Evolutionary conservation across 106 monocot genomes (phyloP).

Genomic region (Dendrobium nobile): DNA sequence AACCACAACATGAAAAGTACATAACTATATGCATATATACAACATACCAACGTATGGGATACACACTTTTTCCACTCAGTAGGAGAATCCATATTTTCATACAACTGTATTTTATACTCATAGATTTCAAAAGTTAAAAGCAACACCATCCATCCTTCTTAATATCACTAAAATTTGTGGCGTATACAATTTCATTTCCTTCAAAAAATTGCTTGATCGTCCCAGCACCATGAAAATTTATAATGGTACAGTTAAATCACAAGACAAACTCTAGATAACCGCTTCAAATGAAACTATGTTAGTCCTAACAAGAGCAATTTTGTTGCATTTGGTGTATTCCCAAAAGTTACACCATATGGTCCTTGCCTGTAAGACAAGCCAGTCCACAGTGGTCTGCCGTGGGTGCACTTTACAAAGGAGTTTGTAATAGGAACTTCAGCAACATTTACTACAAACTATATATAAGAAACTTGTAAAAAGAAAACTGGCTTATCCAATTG

Average conservation of each 20-base stretch:
- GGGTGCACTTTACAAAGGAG: too few species aligned
- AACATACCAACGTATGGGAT: too few species aligned
- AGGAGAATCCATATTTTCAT: background rate
- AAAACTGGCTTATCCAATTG: background rate
- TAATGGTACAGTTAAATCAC: background rate
- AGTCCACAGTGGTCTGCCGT: background rate
- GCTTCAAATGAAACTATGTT: background rate
- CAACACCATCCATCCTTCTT: background rate
- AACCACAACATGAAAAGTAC: too few species aligned
- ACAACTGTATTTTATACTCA: too few species aligned
- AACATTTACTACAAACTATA: too few species aligned
- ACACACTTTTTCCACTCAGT: background rate
- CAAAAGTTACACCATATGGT: background rate
- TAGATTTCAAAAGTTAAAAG: background rate
- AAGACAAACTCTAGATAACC: background rate
- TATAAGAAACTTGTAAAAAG: too few species aligned
- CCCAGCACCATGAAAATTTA: background rate
- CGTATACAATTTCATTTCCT: background rate
- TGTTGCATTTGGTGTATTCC: background rate
- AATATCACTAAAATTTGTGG: too few species aligned
- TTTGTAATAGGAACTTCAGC: too few species aligned
- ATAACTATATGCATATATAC: too few species aligned
- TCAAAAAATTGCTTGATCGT: background rate
- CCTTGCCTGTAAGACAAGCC: background rate
- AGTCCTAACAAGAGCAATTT: background rate